Base-by-base conservation (phyloP, 495 filamentous ascomycete genomes). In the Penicillium verhagenii region DNA sequence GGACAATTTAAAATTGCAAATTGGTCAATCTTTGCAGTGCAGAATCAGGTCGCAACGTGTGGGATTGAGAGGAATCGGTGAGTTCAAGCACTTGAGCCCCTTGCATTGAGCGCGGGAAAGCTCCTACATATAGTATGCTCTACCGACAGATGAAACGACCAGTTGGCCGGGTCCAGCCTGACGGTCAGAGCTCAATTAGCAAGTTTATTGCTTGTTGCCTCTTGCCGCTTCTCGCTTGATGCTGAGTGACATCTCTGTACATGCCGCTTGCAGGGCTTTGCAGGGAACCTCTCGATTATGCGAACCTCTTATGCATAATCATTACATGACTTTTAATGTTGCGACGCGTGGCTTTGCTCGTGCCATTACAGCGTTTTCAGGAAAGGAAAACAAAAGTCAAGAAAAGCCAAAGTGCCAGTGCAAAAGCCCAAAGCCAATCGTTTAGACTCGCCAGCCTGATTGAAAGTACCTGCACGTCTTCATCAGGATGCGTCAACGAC, bases 341-440 rank as follows among this genome's bases (percentile, higher is more conserved):
- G 26, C 26, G 33, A 35, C 31, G n/a, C 50, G 54, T 56, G 54
- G 54, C 54, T 46, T n/a, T 21, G 37, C 53, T 38, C 47, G 45
- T 35, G 33, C 33, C 33, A 35, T 16, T 35, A 14, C 13, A 14
- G 33, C 14, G 3, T n/a, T 13, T 4, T 6, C 13, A 16, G 14
- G n/a, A n/a, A n/a, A n/a, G n/a, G n/a, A n/a, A n/a, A n/a, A n/a
- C n/a, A n/a, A n/a, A n/a, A n/a, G n/a, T n/a, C n/a, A n/a, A n/a
- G n/a, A n/a, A n/a, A n/a, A n/a, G n/a, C n/a, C n/a, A n/a, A n/a
- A n/a, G n/a, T n/a, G n/a, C n/a, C n/a, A n/a, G n/a, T n/a, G n/a
- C n/a, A n/a, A n/a, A n/a, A n/a, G n/a, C n/a, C 11, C 33, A 2
- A 35, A 35, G 33, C 33, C 33, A 35, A 35, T 35, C 33, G 33